Conservation (phyloP, 129 eudicot genomes). For the Arctium lappa region DNA sequence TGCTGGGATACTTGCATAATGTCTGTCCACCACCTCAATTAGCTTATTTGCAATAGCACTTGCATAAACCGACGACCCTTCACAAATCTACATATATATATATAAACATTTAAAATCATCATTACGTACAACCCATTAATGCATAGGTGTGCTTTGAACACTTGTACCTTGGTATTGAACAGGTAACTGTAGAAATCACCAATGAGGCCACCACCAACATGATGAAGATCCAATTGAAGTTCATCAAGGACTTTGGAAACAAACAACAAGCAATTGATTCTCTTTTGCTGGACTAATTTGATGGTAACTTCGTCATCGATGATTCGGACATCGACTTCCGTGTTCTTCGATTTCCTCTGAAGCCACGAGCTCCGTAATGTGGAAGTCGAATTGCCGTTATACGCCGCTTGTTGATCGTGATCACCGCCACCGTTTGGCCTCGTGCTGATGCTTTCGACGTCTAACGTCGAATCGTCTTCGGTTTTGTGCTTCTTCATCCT, state of each 20-base stretch:
- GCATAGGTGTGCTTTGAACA: neutral
- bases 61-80: slow-evolving; percentile 87
- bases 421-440: slow-evolving; percentile 40
- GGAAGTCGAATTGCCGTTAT: slow-evolving; percentile 41
- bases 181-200: slow-evolving; percentile 90
- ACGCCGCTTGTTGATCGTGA: slow-evolving; percentile 45
- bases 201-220: slow-evolving; percentile 94
- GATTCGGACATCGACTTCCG: slow-evolving; percentile 90
- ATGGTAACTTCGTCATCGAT: slow-evolving; percentile 87
- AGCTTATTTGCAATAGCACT: slow-evolving; percentile 92
- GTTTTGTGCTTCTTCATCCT: slow-evolving; percentile 64
- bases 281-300: slow-evolving; percentile 88
- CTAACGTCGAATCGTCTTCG: slow-evolving; percentile 46
- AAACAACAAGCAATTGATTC: slow-evolving; percentile 58
- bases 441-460: slow-evolving; percentile 39
- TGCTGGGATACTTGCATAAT: slow-evolving; percentile 62
- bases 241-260: slow-evolving; percentile 92
- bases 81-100: slow-evolving; percentile 56
- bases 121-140: neutral
- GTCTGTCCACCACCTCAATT: slow-evolving; percentile 81
- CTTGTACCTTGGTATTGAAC: slow-evolving; percentile 80
- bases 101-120: neutral
- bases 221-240: slow-evolving; percentile 87
- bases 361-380: slow-evolving; percentile 88
- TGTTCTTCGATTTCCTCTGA: slow-evolving; percentile 81